A percentile compares a stretch with the other conserved stretches of the same genome.
Conservation (phyloP, 306 rosid genomes). For the Lathyrus sativus region DNA sequence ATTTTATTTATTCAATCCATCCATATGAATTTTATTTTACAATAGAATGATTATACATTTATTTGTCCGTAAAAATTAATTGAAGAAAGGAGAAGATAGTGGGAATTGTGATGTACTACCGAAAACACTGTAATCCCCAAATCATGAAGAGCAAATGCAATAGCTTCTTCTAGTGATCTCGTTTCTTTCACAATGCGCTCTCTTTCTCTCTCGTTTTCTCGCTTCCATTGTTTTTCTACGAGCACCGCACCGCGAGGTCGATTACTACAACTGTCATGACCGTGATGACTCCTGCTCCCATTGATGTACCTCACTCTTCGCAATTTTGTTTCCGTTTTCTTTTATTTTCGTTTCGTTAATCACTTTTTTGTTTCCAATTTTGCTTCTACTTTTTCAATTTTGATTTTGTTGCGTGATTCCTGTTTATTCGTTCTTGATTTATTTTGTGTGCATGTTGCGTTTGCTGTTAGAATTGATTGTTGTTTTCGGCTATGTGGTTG, state of each 20-base stretch:
- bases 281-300: constrained; percentile 73
- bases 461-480: constrained; percentile 38
- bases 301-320: constrained; percentile 59
- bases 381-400: neutral
- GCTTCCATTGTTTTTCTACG: constrained; percentile 41
- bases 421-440: neutral
- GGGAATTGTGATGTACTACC: constrained; percentile 21
- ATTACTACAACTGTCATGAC: constrained; percentile 60
- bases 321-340: constrained; percentile 25
- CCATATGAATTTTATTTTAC: too few relatives aligned
- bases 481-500: constrained; percentile 6
- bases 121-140: constrained; percentile 37
- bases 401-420: constrained; percentile 25
- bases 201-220: constrained; percentile 31
- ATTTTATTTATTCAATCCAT: too few relatives aligned
- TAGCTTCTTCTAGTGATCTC: constrained; percentile 47
- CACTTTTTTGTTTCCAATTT: constrained; percentile 34
- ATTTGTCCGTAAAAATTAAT: too few relatives aligned
- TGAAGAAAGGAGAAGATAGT: neutral
- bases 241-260: constrained; percentile 39
- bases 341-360: constrained; percentile 15
- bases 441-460: constrained; percentile 30
- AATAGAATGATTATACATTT: too few relatives aligned
- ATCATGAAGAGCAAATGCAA: constrained; percentile 37
- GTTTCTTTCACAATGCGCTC: constrained; percentile 34